Evolutionary conservation across 2,329 filamentous ascomycete species (phyloP).

Genomic region (Rhytidhysteron rufulum): DNA sequence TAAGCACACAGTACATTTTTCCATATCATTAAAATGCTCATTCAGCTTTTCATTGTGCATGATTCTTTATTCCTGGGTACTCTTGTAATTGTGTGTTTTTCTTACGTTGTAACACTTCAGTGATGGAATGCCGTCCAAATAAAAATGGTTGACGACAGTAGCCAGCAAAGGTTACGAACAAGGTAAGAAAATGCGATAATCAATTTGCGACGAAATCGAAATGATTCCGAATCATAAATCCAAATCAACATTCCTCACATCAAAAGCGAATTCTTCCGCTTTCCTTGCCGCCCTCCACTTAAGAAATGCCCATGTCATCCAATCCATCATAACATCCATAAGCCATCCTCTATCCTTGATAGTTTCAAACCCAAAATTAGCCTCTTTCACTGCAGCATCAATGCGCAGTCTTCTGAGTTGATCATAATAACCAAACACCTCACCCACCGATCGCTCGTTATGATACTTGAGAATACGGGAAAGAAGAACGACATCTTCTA

Average conservation of each 20-base stretch:
- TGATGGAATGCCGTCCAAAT: no score
- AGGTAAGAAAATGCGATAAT: no score
- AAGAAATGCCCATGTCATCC: slow-evolving; percentile 34
- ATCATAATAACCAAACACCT: slow-evolving; percentile 38
- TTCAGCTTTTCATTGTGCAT: no score
- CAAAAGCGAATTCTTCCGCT: slow-evolving; percentile 10
- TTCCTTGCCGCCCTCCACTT: slow-evolving; percentile 7
- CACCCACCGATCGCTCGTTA: slow-evolving; percentile 25
- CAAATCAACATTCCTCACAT: slow-evolving; percentile 11
- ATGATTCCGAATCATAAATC: slow-evolving; percentile 1
- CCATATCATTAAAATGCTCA: no score
- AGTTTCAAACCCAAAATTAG: slow-evolving; percentile 36
- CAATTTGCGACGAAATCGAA: no score
- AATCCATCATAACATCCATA: slow-evolving; percentile 35
- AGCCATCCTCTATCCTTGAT: slow-evolving; percentile 37
- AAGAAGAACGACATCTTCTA: slow-evolving; percentile 44
- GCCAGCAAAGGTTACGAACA: no score
- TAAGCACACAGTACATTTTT: no score
- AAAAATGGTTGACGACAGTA: no score
- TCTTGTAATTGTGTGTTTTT: no score
- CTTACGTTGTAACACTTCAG: no score
- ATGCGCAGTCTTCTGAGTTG: slow-evolving; percentile 34
- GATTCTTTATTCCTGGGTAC: no score
- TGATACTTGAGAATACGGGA: slow-evolving; percentile 36
- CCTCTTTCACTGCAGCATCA: slow-evolving; percentile 37